Percentiles rank a stretch among this genome's conserved stretches.
Conservation (phyloP, 768 basidiomycete species). For the Heimioporus sp. region DNA sequence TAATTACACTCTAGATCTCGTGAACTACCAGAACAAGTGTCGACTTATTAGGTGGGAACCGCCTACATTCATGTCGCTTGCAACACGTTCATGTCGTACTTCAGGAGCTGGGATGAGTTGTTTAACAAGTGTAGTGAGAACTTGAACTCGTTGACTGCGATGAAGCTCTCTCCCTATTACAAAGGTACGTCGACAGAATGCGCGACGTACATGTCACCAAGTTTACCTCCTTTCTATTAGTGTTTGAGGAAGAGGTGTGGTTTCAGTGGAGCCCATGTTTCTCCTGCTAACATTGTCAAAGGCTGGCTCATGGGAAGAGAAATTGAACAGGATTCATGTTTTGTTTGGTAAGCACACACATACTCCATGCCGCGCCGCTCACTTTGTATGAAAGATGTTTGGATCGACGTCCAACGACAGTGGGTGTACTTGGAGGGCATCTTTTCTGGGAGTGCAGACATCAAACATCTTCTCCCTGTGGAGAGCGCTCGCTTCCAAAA, state of each 20-base stretch:
- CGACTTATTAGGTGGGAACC: slow-evolving; percentile 76
- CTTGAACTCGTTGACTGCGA: slow-evolving; percentile 90
- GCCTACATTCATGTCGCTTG: neutral
- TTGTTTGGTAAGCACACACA: slow-evolving; percentile 67
- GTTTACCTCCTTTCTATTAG: slow-evolving; percentile 35
- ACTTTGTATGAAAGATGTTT: slow-evolving; percentile 63
- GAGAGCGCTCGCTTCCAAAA: slow-evolving; percentile 98
- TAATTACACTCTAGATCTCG: slow-evolving; percentile 90
- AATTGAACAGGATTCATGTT: slow-evolving; percentile 93
- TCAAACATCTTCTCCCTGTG: slow-evolving; percentile 97
- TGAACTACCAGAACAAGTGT: slow-evolving; percentile 99
- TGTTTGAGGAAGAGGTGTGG: slow-evolving; percentile 83
- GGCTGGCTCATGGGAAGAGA: slow-evolving; percentile 95
- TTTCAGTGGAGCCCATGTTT: neutral
- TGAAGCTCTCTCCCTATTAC: slow-evolving; percentile 98
- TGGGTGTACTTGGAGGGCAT: slow-evolving; percentile 99
- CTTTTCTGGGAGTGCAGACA: slow-evolving; percentile 99
- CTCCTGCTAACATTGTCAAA: slow-evolving; percentile 24
- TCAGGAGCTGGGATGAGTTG: slow-evolving; percentile 93
- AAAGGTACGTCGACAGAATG: slow-evolving; percentile 56
- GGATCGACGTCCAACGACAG: slow-evolving; percentile 99
- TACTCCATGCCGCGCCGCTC: neutral
- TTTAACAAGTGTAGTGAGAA: slow-evolving; percentile 98
- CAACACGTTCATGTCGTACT: slow-evolving; percentile 6
- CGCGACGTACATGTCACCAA: neutral